Conservation (phyloP, 139 green algal species). For the Tetradesmus obliquus region DNA sequence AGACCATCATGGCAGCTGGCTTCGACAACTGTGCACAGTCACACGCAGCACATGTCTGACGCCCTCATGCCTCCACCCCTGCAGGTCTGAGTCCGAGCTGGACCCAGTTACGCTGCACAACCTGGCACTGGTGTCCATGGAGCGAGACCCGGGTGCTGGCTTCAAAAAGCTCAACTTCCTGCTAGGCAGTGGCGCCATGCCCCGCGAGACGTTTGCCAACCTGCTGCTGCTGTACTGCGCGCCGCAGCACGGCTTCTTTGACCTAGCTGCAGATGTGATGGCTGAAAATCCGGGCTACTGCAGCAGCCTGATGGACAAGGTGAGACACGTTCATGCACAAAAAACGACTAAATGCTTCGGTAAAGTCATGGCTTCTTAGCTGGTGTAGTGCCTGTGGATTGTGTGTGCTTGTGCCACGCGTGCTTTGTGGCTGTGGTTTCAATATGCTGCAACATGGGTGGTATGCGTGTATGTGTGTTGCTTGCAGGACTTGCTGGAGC, state of each 20-base stretch:
- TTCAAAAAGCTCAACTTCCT: constrained; percentile 94
- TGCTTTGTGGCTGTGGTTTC: neutral
- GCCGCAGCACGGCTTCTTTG: constrained; percentile 78
- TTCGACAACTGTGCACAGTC: too few species aligned
- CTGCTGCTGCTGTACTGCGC: constrained; percentile 91
- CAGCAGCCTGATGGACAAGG: constrained; percentile 65
- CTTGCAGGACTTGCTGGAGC: constrained; percentile 76
- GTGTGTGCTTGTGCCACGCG: too few species aligned
- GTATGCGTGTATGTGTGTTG: too few species aligned
- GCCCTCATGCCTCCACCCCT: neutral
- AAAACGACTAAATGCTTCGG: neutral
- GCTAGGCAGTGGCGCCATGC: constrained; percentile 73
- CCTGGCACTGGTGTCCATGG: constrained; percentile 83
- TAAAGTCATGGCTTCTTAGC: neutral
- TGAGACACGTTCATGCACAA: neutral
- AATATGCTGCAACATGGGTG: too few species aligned
- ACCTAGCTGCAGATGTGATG: constrained; percentile 87
- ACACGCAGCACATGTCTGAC: too few species aligned
- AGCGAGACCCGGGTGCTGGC: constrained; percentile 69
- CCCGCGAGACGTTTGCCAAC: constrained; percentile 87
- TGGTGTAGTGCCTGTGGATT: too few species aligned
- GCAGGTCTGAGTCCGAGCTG: constrained; percentile 79
- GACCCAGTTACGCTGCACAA: constrained; percentile 95
- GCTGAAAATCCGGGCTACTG: constrained; percentile 78
- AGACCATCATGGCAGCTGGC: too few species aligned